Evolutionary conservation across 306 rosid species (phyloP), one percentile per base, ranked within the genome.

Genomic region (Vicia faba): DNA sequence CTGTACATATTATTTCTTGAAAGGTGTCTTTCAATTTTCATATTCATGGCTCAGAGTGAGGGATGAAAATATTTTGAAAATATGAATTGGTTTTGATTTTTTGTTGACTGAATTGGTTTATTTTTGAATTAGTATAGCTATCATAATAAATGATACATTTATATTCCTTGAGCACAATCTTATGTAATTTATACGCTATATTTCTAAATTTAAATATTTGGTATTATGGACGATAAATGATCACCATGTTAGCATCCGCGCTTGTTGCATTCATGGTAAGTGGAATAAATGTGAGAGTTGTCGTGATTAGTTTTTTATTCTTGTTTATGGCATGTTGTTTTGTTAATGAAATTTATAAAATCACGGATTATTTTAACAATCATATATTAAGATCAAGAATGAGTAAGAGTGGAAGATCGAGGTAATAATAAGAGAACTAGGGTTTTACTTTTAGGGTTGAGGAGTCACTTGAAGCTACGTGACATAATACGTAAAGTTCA

Each of bases 371-470:
- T 38, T 46, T 62, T 54, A 28, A 59, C 58, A 9, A 40, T 58
- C 45, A 38, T 44, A 55, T 56, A 19, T 48, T 63, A 31, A 18
- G 28, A 14, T 19, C 43, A 19, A 55, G 59, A 70, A 55, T 54
- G 31, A 31, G 61, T 45, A 63, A 36, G 48, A 53, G 31, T 20
- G 61, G 56, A 63, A 36, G 39, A 31, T 55, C 33, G 43, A 29
- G 40, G 25, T 69, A 7, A 26, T 40, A 61, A 19, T 33, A 10
- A 61, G 26, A 69, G 33, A 51, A 61, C 38, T 51, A 25, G 51
- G 56, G 60, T 35, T 70, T 36, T 68, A 55, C 53, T 35, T 70
- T 36, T 68, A 55, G 67, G 61, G 76, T 64, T 64, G 38, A 45
- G 49, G 13, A 54, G 63, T 62, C 62, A 36, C 62, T 48, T 12